Conservation (phyloP, 192 early-diverging fungal genomes). For the Rhizoclosmatium sp. region DNA sequence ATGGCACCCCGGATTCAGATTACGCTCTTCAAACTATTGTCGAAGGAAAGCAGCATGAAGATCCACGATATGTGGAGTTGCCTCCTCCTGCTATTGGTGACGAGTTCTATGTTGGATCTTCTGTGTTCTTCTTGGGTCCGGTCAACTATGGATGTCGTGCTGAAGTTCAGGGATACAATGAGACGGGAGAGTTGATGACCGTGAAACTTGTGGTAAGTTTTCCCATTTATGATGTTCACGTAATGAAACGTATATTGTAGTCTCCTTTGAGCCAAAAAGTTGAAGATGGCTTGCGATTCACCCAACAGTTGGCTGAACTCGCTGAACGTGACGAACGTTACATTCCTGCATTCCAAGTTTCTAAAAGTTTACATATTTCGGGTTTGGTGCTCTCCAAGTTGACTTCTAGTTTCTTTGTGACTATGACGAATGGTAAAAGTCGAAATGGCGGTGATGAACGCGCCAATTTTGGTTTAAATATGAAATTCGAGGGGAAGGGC, state of each 20-base stretch:
- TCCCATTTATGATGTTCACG: neutral
- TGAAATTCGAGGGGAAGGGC: conserved; percentile 90
- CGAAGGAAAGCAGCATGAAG: conserved; percentile 61
- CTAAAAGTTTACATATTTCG: conserved; percentile 70
- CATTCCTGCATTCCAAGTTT: conserved; percentile 71
- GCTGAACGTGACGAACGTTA: conserved; percentile 55
- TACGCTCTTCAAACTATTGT: conserved; percentile 72
- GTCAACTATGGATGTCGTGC: conserved; percentile 76
- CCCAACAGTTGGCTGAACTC: conserved; percentile 44
- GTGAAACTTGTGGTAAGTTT: conserved; percentile 27
- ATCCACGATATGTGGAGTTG: conserved; percentile 77
- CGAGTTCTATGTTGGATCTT: conserved; percentile 75
- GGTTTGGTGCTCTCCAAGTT: conserved; percentile 81
- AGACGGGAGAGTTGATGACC: conserved; percentile 27
- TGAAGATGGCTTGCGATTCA: conserved; percentile 36
- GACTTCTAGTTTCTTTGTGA: conserved; percentile 82
- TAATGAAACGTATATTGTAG: neutral
- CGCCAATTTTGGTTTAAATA: conserved; percentile 81
- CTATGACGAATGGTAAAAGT: conserved; percentile 21
- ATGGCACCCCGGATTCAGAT: conserved; percentile 33
- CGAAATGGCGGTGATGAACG: conserved; percentile 60
- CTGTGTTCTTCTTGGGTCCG: conserved; percentile 84
- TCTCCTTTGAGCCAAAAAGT: conserved; percentile 30
- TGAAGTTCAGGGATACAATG: conserved; percentile 63
- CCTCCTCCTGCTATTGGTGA: conserved; percentile 68